These are phyloP conservation scores for Anacardium occidentale DNA, from an alignment of 345 rosid genomes.

Conservation along the genomic window DNA sequence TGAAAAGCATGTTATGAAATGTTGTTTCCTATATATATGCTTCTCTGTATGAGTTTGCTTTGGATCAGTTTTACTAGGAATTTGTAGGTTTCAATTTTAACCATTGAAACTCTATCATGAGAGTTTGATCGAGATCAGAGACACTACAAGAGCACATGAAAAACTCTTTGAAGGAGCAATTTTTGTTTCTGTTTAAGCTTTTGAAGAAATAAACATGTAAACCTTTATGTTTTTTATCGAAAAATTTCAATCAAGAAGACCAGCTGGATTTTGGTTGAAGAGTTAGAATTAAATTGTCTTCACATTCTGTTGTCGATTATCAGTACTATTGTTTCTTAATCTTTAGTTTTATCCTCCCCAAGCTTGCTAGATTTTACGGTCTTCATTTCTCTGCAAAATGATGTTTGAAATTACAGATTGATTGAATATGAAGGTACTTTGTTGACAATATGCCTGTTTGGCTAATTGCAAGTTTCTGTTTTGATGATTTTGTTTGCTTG, in stretches of 20 bases:
- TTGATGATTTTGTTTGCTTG: neutral
- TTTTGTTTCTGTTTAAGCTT: constrained; percentile 3
- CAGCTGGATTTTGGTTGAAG: neutral
- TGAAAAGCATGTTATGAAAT: neutral
- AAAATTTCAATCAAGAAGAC: neutral
- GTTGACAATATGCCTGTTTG: neutral
- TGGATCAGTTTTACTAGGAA: neutral
- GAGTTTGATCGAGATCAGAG: neutral
- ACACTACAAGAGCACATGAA: neutral
- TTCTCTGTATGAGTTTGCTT: neutral
- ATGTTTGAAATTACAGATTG: neutral
- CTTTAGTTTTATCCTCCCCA: too few species aligned
- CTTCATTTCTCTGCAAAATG: neutral
- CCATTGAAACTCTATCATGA: neutral
- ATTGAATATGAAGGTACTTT: neutral
- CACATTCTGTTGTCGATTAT: neutral
- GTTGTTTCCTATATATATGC: neutral
- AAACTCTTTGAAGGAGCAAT: neutral
- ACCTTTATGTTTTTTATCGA: neutral
- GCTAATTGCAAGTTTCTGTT: neutral
- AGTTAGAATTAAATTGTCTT: neutral
- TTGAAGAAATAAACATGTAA: neutral
- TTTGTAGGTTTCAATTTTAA: neutral
- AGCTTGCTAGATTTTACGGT: too few species aligned
- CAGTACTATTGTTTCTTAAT: too few species aligned